Evolutionary conservation across 2,329 filamentous ascomycete genomes (phyloP).

Genomic region (Amylocarpus encephaloides): DNA sequence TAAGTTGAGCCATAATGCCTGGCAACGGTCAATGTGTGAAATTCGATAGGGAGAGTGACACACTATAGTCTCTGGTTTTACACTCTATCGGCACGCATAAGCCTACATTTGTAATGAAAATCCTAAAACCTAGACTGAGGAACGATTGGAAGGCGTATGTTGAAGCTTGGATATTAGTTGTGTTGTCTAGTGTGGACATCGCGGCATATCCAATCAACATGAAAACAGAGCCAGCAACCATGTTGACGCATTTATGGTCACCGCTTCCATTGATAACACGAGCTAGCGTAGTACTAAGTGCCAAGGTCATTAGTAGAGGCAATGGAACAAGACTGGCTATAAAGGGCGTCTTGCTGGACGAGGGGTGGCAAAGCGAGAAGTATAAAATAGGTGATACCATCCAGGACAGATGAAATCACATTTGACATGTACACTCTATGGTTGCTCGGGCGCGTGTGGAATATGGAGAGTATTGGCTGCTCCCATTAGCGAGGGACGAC

Average conservation of each 20-base stretch:
- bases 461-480: neutral
- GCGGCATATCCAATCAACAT: conserved; percentile 5
- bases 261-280: conserved; percentile 2
- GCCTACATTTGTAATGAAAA: conserved; percentile 5
- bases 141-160: conserved; percentile 4
- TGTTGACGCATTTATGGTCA: conserved; percentile 5
- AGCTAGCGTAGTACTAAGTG: conserved; percentile 5
- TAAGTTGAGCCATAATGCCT: conserved; percentile 44
- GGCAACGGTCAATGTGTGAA: neutral
- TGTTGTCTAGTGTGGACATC: conserved; percentile 1
- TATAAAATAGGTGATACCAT: conserved; percentile 3
- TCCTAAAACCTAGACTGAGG: conserved; percentile 8
- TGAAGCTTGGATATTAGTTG: neutral
- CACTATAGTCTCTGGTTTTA: conserved; percentile 2
- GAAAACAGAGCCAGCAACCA: conserved; percentile 2
- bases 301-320: conserved; percentile 3
- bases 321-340: conserved; percentile 6
- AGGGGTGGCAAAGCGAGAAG: conserved; percentile 6
- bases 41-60: neutral
- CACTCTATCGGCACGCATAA: conserved; percentile 4
- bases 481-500: conserved; percentile 1
- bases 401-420: neutral
- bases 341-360: neutral
- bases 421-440: neutral
- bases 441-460: neutral